phyloP scores from a whole-genome alignment of 2,329 filamentous ascomycete species.

The Ophiostoma piceae region DNA sequence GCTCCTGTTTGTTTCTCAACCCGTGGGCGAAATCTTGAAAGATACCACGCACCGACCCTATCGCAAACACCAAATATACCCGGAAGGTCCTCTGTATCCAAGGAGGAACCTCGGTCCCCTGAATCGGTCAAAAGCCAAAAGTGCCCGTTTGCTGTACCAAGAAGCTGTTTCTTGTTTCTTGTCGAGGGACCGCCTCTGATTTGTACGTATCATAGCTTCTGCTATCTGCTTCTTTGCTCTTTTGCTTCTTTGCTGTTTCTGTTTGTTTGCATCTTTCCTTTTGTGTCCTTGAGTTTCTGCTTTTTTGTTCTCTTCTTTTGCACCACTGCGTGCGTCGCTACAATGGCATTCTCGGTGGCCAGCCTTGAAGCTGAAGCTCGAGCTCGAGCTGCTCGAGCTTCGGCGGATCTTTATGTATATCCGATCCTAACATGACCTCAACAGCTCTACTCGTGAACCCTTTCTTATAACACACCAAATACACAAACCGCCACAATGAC shows the following conservation, averaged over 20 bases:
- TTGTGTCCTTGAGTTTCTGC: constrained; percentile 24
- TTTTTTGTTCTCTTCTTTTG: constrained; percentile 23
- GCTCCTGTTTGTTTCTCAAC: constrained; percentile 13
- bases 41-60: constrained; percentile 15
- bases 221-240: constrained; percentile 33
- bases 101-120: background rate
- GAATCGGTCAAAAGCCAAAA: constrained; percentile 19
- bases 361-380: background rate
- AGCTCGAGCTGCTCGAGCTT: background rate
- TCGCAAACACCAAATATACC: constrained; percentile 12
- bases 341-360: constrained; percentile 20
- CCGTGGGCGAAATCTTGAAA: constrained; percentile 16
- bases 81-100: constrained; percentile 3
- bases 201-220: constrained; percentile 48
- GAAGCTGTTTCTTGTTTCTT: constrained; percentile 30
- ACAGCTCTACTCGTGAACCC: constrained; percentile 15
- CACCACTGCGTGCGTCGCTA: constrained; percentile 18
- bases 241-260: constrained; percentile 31
- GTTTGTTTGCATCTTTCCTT: constrained; percentile 26
- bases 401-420: constrained; percentile 24
- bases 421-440: constrained; percentile 24
- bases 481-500: constrained; percentile 39
- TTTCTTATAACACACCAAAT: background rate
- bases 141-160: constrained; percentile 24
- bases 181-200: constrained; percentile 33